Evolutionary conservation across 192 early-diverging fungal genomes (phyloP), one percentile per base, ranked within the genome.

Genomic region (Coemansia sp.): DNA sequence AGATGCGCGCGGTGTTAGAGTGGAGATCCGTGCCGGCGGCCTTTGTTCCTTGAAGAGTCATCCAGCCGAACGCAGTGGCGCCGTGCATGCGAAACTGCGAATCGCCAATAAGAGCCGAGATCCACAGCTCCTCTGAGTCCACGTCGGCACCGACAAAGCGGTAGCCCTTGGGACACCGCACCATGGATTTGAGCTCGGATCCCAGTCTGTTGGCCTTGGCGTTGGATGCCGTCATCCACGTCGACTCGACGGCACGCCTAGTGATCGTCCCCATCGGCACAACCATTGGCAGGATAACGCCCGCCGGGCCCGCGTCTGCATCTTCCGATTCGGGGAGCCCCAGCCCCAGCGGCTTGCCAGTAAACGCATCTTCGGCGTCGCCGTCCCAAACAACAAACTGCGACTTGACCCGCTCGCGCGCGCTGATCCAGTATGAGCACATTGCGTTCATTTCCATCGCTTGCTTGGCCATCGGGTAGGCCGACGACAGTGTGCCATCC

Each of bases 251-350:
- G 0, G 90, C 94, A 7, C 97, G 88, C 6, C 97, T 86, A 0
- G 97, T 99, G n/a, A 98, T 86, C 0, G 97, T 97, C 24, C 97
- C 97, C 95, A 99, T 99, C 14, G 89, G 87, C 55, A 95, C 85
- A 34, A 92, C 89, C 62, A 93, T 91, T 18, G 97, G 97, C 48
- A 99, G 66, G 63, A 99, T 98, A 15, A 96, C 88, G 9, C 93
- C 92, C 7, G 46, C 44, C 10, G 30, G 20, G 36, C 43, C 6
- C 1, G 52, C 26, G 4, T 62, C 34, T 7, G 51, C 21, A 26
- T 9, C 51, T 7, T 24, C 51, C 12, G 51, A 26, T 15, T 56
- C 46, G 15, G 64, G 58, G 59, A 83, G 34, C 10, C 75, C 74
- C 21, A 84, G 58, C 23, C 64, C 68, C 21, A 77, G 60, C 21